These are phyloP conservation scores for Phytophthora aleatoria DNA, from an alignment of 352 stramenopile genomes.

Conservation along the genomic window DNA sequence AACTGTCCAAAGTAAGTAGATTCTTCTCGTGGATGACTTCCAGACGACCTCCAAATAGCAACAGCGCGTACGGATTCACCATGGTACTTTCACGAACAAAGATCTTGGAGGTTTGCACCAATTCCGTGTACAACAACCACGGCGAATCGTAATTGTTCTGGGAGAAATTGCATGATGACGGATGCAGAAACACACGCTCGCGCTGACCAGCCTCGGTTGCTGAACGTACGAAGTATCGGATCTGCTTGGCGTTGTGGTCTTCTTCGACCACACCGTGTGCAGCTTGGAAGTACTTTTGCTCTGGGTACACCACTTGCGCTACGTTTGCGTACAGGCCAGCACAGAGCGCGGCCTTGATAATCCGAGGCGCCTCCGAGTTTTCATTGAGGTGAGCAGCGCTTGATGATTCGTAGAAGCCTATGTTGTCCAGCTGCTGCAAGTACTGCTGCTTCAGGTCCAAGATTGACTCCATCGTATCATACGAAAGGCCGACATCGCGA, in stretches of 20 bases:
- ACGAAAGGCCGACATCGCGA: conserved; percentile 75
- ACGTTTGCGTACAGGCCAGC: conserved; percentile 86
- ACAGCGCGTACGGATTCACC: conserved; percentile 95
- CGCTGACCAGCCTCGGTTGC: conserved; percentile 11
- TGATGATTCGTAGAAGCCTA: conserved; percentile 75
- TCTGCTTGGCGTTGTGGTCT: conserved; percentile 91
- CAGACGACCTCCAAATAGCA: conserved; percentile 97
- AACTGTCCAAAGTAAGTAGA: conserved; percentile 84
- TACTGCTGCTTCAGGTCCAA: conserved; percentile 91
- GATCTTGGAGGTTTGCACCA: conserved; percentile 97
- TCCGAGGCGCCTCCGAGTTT: conserved; percentile 80
- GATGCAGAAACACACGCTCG: conserved; percentile 97
- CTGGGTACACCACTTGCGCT: conserved; percentile 86
- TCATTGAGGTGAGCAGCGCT: conserved; percentile 53
- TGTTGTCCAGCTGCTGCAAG: conserved; percentile 72
- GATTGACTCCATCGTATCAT: conserved; percentile 92
- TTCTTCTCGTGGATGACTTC: conserved; percentile 93
- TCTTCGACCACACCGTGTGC: conserved; percentile 91
- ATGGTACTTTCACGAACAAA: conserved; percentile 98
- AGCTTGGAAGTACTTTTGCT: conserved; percentile 95
- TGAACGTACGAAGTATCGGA: conserved; percentile 92
- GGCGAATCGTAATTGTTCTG: conserved; percentile 94
- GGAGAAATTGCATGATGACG: conserved; percentile 91
- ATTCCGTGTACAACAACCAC: conserved; percentile 95
- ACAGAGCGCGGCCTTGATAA: conserved; percentile 90